Evolutionary conservation across 2,329 filamentous ascomycete species (phyloP).

Genomic region (Amylocarpus encephaloides): DNA sequence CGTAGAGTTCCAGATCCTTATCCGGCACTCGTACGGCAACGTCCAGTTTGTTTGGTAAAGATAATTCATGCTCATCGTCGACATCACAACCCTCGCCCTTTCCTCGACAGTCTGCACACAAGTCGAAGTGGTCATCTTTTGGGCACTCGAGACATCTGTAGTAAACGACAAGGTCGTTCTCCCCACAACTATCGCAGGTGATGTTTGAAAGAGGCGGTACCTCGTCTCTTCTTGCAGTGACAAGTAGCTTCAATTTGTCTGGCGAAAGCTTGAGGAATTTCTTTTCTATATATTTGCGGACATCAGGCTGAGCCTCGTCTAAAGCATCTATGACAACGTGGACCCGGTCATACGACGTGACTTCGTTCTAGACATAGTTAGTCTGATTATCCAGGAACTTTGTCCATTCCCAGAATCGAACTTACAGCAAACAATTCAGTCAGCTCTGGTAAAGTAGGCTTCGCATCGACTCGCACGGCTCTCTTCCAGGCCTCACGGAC

Average conservation of each 20-base stretch:
- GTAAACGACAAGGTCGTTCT: constrained; percentile 1
- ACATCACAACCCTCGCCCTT: not conserved
- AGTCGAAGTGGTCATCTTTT: constrained; percentile 6
- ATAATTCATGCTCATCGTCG: constrained; percentile 7
- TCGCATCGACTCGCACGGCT: constrained; percentile 2
- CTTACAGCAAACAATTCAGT: constrained; percentile 4
- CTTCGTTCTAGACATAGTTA: constrained; percentile 3
- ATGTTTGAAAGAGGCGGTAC: not conserved
- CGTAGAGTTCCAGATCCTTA: constrained; percentile 8
- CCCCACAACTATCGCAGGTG: constrained; percentile 5
- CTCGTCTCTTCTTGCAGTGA: constrained; percentile 10
- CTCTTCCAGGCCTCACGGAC: constrained; percentile 10
- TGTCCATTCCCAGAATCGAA: not conserved
- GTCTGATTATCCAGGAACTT: not conserved
- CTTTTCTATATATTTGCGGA: constrained; percentile 8
- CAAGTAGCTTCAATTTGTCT: constrained; percentile 12
- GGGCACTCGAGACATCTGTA: constrained; percentile 11
- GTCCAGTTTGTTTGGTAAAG: constrained; percentile 7
- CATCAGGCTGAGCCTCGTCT: constrained; percentile 12
- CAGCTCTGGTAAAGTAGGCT: not conserved
- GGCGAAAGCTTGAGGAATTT: constrained; percentile 1
- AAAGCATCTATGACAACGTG: constrained; percentile 17
- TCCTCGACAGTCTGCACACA: constrained; percentile 7
- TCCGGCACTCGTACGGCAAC: constrained; percentile 6
- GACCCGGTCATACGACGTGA: constrained; percentile 15